Evolutionary conservation across 768 basidiomycete genomes (phyloP), one percentile per base, ranked within the genome.

Genomic region (Agrocybe chaxingu): DNA sequence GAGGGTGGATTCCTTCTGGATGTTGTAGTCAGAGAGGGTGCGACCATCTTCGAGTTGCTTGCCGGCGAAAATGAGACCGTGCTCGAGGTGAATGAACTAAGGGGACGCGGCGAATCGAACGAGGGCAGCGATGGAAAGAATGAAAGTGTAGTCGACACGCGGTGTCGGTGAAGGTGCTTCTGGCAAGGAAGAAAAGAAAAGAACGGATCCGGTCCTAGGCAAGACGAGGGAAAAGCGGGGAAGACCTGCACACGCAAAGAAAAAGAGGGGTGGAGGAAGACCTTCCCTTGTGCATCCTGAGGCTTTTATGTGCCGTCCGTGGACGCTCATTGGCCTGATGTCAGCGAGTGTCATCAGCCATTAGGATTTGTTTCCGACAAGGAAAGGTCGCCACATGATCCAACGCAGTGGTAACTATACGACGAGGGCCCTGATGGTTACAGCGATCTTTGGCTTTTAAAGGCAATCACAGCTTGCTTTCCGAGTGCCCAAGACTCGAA

Each of bases 21-120:
- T 78, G 64, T 77, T 78, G 67, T 77, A 80, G 57, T 66, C 65
- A 69, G 79, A 55, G 65, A 77, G 48, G 69, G 70, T 52, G 67
- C 80, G 62, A 0, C 65, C 65, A 51, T 66, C 65, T 45, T 66
- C 65, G 12, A 66, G 59, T 46, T 66, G 65, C 52, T 66, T 66
- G 19, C 65, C 65, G n/a, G 65, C 65, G 42, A 66, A 66, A 24
- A 66, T 66, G 7, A 66, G 54, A 32, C 65, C 13, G 43, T 30
- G 39, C 33, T 54, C 48, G 24, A 43, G 44, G 43, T 42, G 45
- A 51, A 40, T 24, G 38, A 31, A 19, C 35, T 30, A 11, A 8
- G 19, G 45, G 34, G 41, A 46, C 16, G 33, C 53, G 42, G 50
- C 52, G 51, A 45, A 34, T 24, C 47, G 51, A 54, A 55, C 47